Evolutionary conservation across 2,329 filamentous ascomycete genomes (phyloP), one percentile per base, ranked within the genome.

Genomic region (Sclerotinia borealis): DNA sequence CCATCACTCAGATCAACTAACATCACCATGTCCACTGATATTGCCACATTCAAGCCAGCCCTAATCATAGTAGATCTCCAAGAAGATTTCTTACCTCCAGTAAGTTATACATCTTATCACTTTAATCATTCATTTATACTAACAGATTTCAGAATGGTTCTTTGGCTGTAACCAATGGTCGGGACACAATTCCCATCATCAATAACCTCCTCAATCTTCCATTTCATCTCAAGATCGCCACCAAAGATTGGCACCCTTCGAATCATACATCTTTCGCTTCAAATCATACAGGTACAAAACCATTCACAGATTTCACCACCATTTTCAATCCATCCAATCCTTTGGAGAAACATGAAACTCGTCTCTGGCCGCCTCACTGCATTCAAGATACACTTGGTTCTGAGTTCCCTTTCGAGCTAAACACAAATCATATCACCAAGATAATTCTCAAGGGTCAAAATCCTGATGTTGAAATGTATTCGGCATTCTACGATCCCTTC

Each of bases 1-100:
- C 6, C 27, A 29, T 55, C 25, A 19, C 7, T 11, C 37, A 29
- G 22, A 10, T 10, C 59, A 55, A 39, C 59, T 41, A 41, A 61
- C 37, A 8, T 31, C 22, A 62, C 41, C 41, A 63, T 58, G 59
- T 45, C 59, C n/a, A 17, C 15, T 39, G 15, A n/a, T 17, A 39
- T 34, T 36, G 41, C 58, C 5, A 63, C 52, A 27, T 81, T 80
- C 71, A 76, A 74, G 47, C 81, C 85, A 50, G 85, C 85, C n/a
- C 76, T 89, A 43, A 76, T 96, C 54, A 83, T 96, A 13, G 88
- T 96, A 60, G 93, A 97, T 76, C 82, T 96, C 73, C 95, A 98
- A 77, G 89, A 97, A 76, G 93, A 98, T 79, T 98, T 97, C 76
- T 96, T 92, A 76, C 90, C 91, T 64, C 92, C 93, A 15, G 92